Evolutionary conservation across 2,329 filamentous ascomycete genomes (phyloP).

Genomic region (Arthroderma sp.): DNA sequence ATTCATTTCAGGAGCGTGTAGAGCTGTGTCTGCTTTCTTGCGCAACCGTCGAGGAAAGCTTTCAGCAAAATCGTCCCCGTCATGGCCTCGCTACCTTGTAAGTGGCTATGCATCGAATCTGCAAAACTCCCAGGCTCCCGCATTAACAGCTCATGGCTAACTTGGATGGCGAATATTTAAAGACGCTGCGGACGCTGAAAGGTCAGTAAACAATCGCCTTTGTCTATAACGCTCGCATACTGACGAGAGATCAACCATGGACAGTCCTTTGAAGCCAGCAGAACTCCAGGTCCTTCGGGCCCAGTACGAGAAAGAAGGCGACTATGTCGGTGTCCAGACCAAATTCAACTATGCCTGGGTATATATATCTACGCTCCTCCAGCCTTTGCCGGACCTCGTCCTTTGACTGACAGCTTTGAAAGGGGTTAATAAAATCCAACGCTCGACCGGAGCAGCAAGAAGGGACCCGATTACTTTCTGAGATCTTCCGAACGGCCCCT

Average conservation of each 20-base stretch:
- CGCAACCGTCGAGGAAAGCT: background rate
- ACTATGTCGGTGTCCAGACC: constrained; percentile 92
- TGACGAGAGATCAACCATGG: constrained; percentile 5
- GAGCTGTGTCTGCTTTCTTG: background rate
- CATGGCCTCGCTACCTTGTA: background rate
- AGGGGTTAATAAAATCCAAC: constrained; percentile 93
- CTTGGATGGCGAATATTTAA: constrained; percentile 15
- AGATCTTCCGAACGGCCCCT: constrained; percentile 88
- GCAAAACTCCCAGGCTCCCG: background rate
- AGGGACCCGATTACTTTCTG: constrained; percentile 82
- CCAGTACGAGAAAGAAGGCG: constrained; percentile 95
- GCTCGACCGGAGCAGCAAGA: constrained; percentile 78
- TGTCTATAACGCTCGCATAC: background rate
- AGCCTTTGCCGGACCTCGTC: no score
- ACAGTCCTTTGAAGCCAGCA: constrained; percentile 72
- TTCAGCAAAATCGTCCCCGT: background rate
- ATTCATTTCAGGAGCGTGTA: background rate
- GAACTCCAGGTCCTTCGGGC: constrained; percentile 85
- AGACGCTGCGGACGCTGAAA: constrained; percentile 98
- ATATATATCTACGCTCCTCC: constrained; percentile 22
- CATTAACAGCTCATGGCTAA: background rate
- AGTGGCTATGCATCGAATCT: background rate
- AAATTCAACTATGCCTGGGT: constrained; percentile 99
- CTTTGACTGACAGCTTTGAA: no score
- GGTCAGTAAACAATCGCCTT: constrained; percentile 40